Evolutionary conservation across 164 flowering plant species (phyloP), one percentile per base, ranked within the genome.

Genomic region (Protea cynaroides): DNA sequence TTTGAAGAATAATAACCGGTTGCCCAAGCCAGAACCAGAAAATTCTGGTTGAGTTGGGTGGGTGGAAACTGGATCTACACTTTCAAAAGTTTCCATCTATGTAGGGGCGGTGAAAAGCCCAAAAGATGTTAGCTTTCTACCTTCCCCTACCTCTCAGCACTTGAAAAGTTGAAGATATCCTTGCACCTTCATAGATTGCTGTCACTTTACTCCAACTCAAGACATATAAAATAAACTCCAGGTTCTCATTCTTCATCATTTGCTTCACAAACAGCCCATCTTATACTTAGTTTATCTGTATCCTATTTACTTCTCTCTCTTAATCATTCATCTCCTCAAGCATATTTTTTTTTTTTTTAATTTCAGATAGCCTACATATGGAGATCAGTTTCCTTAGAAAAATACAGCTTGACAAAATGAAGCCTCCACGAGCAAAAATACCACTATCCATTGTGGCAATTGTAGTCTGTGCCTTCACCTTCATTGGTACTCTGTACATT

Each of bases 141-240:
- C 83, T 68, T 73, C 56, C 74, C 59, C 61, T 4, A 74, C 74
- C 68, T 58, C 64, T 62, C 25, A 11, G 40, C 19, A 23, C 21
- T 49, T 13, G 29, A 34, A 24, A 59, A 17, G 23, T 1, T 0
- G 0, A 34, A 59, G 8, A 40, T 29, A 29, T 29, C 34, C 34
- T 29, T 46, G 44, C 74, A 70, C 53, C 63, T 59, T 40, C 21
- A 24, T 57, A 69, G 72, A 68, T 77, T 58, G 51, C 92, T 87
- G 84, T 81, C 64, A 75, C 97, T 90, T 90, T 72, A 90, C 88
- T 83, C 78, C 72, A 83, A 90, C 95, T 88, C 94, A 72, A 82
- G 58, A 70, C 72, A 65, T 61, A 70, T 55, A 60, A 73, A 65
- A 59, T 49, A 38, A 49, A 22, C 34, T 29, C 24, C 58, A 13